These are phyloP conservation scores for Dendrobium catenatum DNA, from an alignment of 106 monocot genomes.

Conservation along the genomic window DNA sequence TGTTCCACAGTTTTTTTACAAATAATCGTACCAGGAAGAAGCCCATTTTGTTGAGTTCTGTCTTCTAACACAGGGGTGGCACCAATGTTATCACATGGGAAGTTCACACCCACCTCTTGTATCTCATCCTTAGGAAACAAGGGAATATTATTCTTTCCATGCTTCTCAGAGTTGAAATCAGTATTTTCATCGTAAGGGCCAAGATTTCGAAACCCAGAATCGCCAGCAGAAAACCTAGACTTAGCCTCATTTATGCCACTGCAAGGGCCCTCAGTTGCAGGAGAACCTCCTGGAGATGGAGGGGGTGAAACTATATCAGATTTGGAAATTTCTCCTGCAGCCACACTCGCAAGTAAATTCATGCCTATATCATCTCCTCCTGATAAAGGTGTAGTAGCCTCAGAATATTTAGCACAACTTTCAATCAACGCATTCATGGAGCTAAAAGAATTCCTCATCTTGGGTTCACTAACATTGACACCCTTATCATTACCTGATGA, in stretches of 20 bases:
- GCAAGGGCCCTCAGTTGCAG: conserved; percentile 22
- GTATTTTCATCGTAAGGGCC: conserved; percentile 18
- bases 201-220: conserved; percentile 10
- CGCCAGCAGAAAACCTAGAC: conserved; percentile 19
- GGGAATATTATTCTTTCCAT: conserved; percentile 15
- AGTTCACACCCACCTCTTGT: background rate
- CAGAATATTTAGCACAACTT: conserved; percentile 62
- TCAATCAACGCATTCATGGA: conserved; percentile 72
- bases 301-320: conserved; percentile 39
- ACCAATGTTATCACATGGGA: no score
- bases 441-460: conserved; percentile 41
- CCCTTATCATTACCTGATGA: conserved; percentile 31
- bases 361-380: conserved; percentile 72
- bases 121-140: conserved; percentile 18
- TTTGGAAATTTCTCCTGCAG: conserved; percentile 64
- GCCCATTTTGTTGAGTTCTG: conserved; percentile 14
- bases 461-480: conserved; percentile 17
- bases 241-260: conserved; percentile 30
- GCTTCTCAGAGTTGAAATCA: conserved; percentile 21
- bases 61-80: conserved; percentile 10
- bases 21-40: conserved; percentile 1
- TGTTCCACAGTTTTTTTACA: conserved; percentile 10
- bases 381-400: conserved; percentile 32
- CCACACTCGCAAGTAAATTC: conserved; percentile 82
- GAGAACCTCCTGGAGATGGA: conserved; percentile 33